A percentile compares a stretch with the other conserved stretches of the same genome.
These are phyloP conservation scores for Marsdenia floribunda DNA, from an alignment of 257 asterid genomes.

Conservation along the genomic window DNA sequence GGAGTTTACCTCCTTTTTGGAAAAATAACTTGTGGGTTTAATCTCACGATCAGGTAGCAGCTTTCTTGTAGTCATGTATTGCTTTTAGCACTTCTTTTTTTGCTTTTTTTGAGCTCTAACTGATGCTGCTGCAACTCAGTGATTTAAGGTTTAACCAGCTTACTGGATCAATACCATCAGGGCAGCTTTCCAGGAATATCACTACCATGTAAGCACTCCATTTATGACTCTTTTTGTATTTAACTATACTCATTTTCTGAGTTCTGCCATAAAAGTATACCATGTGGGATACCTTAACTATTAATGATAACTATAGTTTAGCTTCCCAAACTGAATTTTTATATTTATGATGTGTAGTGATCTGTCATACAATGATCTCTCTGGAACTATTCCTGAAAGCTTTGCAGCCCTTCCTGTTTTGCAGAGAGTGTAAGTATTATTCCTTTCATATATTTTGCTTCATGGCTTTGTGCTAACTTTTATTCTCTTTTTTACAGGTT, in stretches of 20 bases:
- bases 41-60: not conserved
- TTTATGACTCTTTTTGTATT: not conserved
- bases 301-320: not conserved
- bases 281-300: not conserved
- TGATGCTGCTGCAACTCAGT: slow-evolving; percentile 35
- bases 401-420: slow-evolving; percentile 72
- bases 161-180: slow-evolving; percentile 63
- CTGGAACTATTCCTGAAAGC: slow-evolving; percentile 71
- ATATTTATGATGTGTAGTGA: slow-evolving; percentile 44
- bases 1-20: not conserved
- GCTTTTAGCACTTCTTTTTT: not conserved
- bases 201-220: slow-evolving; percentile 65
- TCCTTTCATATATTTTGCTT: slow-evolving; percentile 3
- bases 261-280: not conserved
- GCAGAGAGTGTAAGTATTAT: slow-evolving; percentile 71
- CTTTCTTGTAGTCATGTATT: not conserved
- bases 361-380: slow-evolving; percentile 67
- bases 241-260: not conserved
- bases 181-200: slow-evolving; percentile 51
- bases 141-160: slow-evolving; percentile 80
- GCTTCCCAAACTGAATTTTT: slow-evolving; percentile 6
- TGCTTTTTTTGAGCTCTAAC: slow-evolving; percentile 16
- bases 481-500: not conserved
- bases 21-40: not conserved
- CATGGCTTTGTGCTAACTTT: not conserved